Evolutionary conservation across 106 monocot genomes (phyloP), one percentile per base, ranked within the genome.

Genomic region (Apostasia ramifera): DNA sequence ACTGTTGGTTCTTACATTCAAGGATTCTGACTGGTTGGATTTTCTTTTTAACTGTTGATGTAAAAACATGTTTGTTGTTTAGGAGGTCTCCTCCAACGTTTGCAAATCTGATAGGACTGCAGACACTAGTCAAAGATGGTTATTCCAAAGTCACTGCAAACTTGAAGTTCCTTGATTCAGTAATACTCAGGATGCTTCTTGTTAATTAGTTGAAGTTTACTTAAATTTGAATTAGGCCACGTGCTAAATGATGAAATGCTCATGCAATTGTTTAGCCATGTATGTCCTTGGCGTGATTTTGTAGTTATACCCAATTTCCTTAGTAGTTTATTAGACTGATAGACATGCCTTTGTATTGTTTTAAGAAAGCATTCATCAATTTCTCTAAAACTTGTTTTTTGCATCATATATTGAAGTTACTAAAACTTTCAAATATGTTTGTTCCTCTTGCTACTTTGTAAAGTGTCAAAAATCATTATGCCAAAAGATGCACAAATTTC

Each of bases 31-130:
- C 42, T 45, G 42, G 44, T 43, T 10, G 8, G n/a, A 13, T 1
- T 64, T 65, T 4, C 26, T 65, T 65, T 8, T 26, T 47, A 44
- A 65, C 5, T 66, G 45, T 57, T 74, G 47, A 59, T 71, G 40
- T 48, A 61, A 40, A 26, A n/a, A 62, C 15, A 55, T 67, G 8
- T 12, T 71, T 8, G 71, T 57, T 75, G 55, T 46, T 47, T 78
- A 98, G 98, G 81, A 87, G 90, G 66, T 81, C 76, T 71, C 98
- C 98, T 76, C 47, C 86, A 61, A 78, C 77, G 66, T 65, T 98
- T 59, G 98, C 93, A 39, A 82, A 81, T 67, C 80, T 98, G 65
- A 49, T 80, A 50, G 73, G 83, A 60, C 59, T 98, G 77, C 73
- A 81, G 59, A 67, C 82, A 75, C 70, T 85, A 77, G 74, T 98